A percentile compares a stretch with the other conserved stretches of the same genome.
These are phyloP conservation scores for Elsinoe fawcettii DNA, from an alignment of 2,329 filamentous ascomycete species.

Conservation along the genomic window DNA sequence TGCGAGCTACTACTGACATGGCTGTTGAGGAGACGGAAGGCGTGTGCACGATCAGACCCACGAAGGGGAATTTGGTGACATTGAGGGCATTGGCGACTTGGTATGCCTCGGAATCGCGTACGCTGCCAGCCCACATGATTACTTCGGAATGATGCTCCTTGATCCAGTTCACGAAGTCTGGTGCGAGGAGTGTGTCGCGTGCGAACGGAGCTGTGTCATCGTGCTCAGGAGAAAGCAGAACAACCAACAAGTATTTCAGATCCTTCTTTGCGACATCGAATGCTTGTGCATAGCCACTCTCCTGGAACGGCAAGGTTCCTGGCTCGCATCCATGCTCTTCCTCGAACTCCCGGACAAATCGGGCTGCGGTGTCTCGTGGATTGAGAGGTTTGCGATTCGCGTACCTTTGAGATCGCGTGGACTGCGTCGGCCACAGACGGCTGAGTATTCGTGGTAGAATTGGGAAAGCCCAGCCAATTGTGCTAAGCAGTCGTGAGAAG, in stretches of 20 bases:
- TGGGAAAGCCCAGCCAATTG: conserved; percentile 69
- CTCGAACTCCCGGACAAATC: conserved; percentile 88
- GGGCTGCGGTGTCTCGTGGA: conserved; percentile 76
- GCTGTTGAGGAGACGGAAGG: conserved; percentile 74
- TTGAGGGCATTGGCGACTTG: conserved; percentile 81
- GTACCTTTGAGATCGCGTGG: conserved; percentile 50
- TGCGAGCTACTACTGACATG: conserved; percentile 81
- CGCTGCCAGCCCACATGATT: conserved; percentile 85
- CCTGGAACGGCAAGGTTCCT: conserved; percentile 66
- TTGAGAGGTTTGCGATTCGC: conserved; percentile 63
- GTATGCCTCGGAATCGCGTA: conserved; percentile 88
- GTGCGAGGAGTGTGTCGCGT: conserved; percentile 69
- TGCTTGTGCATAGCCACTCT: conserved; percentile 85
- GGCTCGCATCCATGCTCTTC: conserved; percentile 68
- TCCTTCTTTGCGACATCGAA: conserved; percentile 85
- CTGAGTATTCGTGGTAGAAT: conserved; percentile 63
- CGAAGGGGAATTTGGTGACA: conserved; percentile 89
- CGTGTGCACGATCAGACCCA: conserved; percentile 77
- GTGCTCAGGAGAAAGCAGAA: conserved; percentile 86
- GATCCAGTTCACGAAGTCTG: conserved; percentile 66
- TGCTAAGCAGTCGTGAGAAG: conserved; percentile 60
- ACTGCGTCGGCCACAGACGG: conserved; percentile 47
- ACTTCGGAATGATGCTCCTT: conserved; percentile 69
- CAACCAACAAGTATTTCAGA: conserved; percentile 80
- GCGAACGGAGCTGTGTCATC: conserved; percentile 82